Evolutionary conservation across 257 asterid genomes (phyloP).

Genomic region (Prunella vulgaris): DNA sequence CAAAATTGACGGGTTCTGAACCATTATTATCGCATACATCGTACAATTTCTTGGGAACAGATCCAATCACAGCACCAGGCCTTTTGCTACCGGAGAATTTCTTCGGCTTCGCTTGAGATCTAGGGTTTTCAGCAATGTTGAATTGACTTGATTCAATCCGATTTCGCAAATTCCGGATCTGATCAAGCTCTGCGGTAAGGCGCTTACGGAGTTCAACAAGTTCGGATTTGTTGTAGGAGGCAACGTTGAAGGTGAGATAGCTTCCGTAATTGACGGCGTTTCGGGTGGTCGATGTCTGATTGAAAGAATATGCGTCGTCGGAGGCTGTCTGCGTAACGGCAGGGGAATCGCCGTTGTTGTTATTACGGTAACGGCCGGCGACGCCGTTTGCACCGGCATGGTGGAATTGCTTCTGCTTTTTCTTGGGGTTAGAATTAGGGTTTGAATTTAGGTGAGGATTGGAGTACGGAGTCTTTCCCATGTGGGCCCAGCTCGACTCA

Average conservation of each 20-base stretch:
- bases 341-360: slow-evolving; percentile 41
- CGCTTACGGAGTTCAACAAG: slow-evolving; percentile 55
- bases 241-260: slow-evolving; percentile 44
- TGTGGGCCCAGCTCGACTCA: slow-evolving; percentile 86
- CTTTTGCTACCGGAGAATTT: slow-evolving; percentile 46
- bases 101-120: slow-evolving; percentile 51
- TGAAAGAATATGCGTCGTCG: slow-evolving; percentile 89
- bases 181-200: slow-evolving; percentile 63
- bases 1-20: slow-evolving; percentile 31
- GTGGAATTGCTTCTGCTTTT: slow-evolving; percentile 71
- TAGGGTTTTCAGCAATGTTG: slow-evolving; percentile 40
- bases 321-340: slow-evolving; percentile 78
- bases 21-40: slow-evolving; percentile 35
- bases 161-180: slow-evolving; percentile 64
- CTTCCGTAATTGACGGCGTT: slow-evolving; percentile 55
- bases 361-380: slow-evolving; percentile 22
- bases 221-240: slow-evolving; percentile 54
- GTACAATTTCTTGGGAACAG: slow-evolving; percentile 31
- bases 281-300: slow-evolving; percentile 51
- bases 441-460: slow-evolving; percentile 53
- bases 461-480: slow-evolving; percentile 75
- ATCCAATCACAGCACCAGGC: slow-evolving; percentile 38
- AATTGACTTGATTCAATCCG: slow-evolving; percentile 66
- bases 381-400: slow-evolving; percentile 45
- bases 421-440: slow-evolving; percentile 76